phyloP scores from a whole-genome alignment of 2,329 filamentous ascomycete species.

The Hirsutella thompsonii region DNA sequence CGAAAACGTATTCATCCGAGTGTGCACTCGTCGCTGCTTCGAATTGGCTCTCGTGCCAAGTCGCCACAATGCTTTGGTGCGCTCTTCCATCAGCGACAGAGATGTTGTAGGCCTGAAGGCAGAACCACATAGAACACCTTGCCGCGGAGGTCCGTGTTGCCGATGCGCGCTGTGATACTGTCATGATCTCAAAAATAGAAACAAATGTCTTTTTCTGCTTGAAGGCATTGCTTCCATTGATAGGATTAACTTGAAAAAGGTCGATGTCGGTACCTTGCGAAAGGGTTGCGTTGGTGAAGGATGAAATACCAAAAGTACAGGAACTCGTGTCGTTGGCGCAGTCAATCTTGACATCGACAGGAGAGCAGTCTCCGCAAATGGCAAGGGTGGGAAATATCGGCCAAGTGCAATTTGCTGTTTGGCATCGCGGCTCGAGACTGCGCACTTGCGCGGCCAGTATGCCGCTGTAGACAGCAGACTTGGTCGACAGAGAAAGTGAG shows the following conservation, averaged over 20 bases:
- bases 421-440: constrained; percentile 14
- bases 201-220: constrained; percentile 15
- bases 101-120: constrained; percentile 18
- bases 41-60: constrained; percentile 17
- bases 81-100: constrained; percentile 15
- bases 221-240: constrained; percentile 4
- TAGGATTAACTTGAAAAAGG: constrained; percentile 16
- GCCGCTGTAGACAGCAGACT: constrained; percentile 23
- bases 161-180: constrained; percentile 10
- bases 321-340: constrained; percentile 11
- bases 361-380: constrained; percentile 20
- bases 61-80: constrained; percentile 10
- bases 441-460: constrained; percentile 17
- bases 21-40: constrained; percentile 12
- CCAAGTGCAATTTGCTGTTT: constrained; percentile 22
- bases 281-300: constrained; percentile 14
- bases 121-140: constrained; percentile 25
- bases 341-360: constrained; percentile 4
- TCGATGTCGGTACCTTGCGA: constrained; percentile 10
- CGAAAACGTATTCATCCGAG: constrained; percentile 17
- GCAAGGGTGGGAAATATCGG: constrained; percentile 21
- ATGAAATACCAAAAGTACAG: constrained; percentile 17
- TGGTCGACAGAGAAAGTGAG: constrained; percentile 19
- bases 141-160: constrained; percentile 10
- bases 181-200: constrained; percentile 22